These are phyloP conservation scores for Hypsizygus ulmarius DNA, from an alignment of 1,284 basidiomycete species.

Conservation along the genomic window DNA sequence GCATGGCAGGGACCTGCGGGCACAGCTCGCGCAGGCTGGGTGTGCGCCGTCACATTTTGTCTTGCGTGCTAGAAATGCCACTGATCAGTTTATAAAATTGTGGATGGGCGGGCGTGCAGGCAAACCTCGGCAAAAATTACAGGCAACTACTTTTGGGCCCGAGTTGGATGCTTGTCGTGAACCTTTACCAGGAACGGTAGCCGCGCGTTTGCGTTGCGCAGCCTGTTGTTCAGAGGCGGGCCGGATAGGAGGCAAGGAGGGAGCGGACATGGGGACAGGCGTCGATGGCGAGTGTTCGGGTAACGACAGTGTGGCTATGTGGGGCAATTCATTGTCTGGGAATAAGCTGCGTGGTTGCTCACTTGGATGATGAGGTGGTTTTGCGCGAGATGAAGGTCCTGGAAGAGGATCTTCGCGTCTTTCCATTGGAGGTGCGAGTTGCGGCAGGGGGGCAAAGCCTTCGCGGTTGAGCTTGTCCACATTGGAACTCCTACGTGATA, in stretches of 20 bases:
- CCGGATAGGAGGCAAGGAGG: conserved; percentile 56
- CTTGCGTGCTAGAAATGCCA: conserved; percentile 59
- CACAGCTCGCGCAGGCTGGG: conserved; percentile 75
- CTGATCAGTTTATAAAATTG: conserved; percentile 10
- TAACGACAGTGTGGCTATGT: conserved; percentile 63
- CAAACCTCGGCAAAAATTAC: conserved; percentile 79
- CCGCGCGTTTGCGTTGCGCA: conserved; percentile 61
- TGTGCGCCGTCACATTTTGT: conserved; percentile 80
- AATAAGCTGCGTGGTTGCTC: conserved; percentile 42
- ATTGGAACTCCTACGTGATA: conserved; percentile 60
- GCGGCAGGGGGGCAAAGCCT: conserved; percentile 36
- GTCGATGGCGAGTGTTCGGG: conserved; percentile 52
- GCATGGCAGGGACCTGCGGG: conserved; percentile 67
- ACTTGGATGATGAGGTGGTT: conserved; percentile 23
- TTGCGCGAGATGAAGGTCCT: conserved; percentile 30
- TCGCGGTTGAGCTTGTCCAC: conserved; percentile 46
- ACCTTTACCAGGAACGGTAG: conserved; percentile 62
- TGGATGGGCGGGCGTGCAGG: conserved; percentile 13
- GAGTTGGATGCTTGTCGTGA: conserved; percentile 58
- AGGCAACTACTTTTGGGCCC: conserved; percentile 79
- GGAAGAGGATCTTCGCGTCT: conserved; percentile 34
- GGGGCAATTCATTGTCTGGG: conserved; percentile 63
- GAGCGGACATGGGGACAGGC: conserved; percentile 55
- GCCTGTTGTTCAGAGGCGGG: conserved; percentile 61
- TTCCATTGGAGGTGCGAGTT: conserved; percentile 38